phyloP scores from a whole-genome alignment of 116 monocot genomes.

The Posidonia oceanica region DNA sequence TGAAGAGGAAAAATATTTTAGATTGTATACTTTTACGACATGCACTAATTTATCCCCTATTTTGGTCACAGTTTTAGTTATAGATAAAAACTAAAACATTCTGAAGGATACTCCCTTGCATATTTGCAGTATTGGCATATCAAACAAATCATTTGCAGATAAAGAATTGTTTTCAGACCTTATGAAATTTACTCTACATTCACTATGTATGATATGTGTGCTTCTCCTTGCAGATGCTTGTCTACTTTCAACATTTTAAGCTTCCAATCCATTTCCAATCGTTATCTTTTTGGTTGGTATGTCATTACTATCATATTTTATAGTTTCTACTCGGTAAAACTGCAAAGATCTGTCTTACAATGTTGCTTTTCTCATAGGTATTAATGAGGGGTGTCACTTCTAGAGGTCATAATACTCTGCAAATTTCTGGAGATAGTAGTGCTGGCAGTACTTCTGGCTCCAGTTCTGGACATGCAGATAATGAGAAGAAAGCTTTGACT shows the following conservation, averaged over 20 bases:
- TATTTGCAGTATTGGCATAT: too few species aligned
- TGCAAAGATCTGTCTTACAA: not conserved
- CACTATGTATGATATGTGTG: too few species aligned
- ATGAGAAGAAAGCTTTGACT: conserved; percentile 45
- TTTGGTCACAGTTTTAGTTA: too few species aligned
- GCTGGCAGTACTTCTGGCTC: conserved; percentile 15
- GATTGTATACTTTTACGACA: too few species aligned
- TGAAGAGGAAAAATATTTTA: too few species aligned
- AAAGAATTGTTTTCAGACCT: too few species aligned
- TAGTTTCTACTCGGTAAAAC: not conserved
- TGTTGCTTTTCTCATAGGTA: conserved; percentile 22
- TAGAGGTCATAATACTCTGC: conserved; percentile 40
- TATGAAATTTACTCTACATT: too few species aligned
- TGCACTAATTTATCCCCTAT: too few species aligned
- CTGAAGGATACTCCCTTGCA: too few species aligned
- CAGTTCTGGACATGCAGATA: conserved; percentile 19
- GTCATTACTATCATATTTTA: conserved; percentile 1
- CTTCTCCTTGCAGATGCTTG: conserved; percentile 74
- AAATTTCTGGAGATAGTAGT: conserved; percentile 18
- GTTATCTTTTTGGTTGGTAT: conserved; percentile 92
- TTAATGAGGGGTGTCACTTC: conserved; percentile 49
- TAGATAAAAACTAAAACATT: too few species aligned
- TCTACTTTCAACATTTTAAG: conserved; percentile 81
- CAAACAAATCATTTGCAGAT: too few species aligned
- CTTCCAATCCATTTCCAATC: conserved; percentile 83